Evolutionary conservation across 768 basidiomycete species (phyloP), one percentile per base, ranked within the genome.

Genomic region (Kwoniella botswanensis): DNA sequence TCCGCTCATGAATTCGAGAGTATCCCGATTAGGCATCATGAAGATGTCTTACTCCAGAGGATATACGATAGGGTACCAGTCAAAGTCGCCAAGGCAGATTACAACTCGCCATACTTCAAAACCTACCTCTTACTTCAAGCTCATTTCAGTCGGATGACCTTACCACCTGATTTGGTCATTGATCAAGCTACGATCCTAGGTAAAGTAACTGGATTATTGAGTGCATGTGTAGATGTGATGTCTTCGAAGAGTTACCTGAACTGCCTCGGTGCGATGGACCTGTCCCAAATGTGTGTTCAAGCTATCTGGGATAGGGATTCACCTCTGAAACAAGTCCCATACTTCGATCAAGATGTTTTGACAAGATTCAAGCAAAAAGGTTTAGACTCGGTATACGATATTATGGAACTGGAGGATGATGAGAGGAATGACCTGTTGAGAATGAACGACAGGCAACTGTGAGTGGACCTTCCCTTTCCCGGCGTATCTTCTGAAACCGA

Each of bases 221-320:
- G 93, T 11, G 96, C 96, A 1, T 96, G 93, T 77, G 94, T 98
- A 42, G 95, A 98, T 79, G 96, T 98, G 68, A 94, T 98, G 93
- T 94, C 93, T 2, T 94, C 93, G 44, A 98, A 97, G 79, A 94
- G 92, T 1, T 96, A 92, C 92, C 84, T 98, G 77, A 95, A 90
- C 78, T 97, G 96, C 0, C 85, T 98, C 24, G 92, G 94, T 42
- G 95, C 95, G 0, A 98, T 98, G 97, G 96, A 99, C 84, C 84
- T 98, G 58, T 93, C 93, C 10, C 97, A 98, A 84, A 98, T 98
- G 96, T 95, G 93, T 83, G 93, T 98, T 4, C 97, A 98, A 83
- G 94, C 92, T 0, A 90, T 96, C 84, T 98, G 97, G 97, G 96
- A 99, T 81, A 91, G 90, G 11, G 97, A 99, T 83, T 94, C 93